phyloP scores from a whole-genome alignment of 2,329 filamentous ascomycete genomes.

The Fusarium guadeloupense region DNA sequence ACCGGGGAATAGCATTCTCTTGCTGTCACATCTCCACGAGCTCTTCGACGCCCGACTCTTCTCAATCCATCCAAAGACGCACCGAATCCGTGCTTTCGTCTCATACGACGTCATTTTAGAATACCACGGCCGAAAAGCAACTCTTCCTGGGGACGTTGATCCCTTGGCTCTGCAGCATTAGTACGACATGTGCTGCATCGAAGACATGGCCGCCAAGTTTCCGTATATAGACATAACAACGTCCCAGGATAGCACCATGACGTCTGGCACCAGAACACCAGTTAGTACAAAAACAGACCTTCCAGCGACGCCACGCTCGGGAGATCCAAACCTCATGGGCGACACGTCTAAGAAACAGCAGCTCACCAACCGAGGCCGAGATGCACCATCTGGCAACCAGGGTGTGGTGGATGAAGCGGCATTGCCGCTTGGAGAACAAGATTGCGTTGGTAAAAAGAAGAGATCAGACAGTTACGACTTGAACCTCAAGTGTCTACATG shows the following conservation, averaged over 20 bases:
- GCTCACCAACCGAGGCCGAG: neutral
- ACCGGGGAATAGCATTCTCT: constrained; percentile 25
- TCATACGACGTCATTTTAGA: constrained; percentile 1
- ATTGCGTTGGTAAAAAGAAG: too few species aligned
- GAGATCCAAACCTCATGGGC: neutral
- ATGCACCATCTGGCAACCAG: too few species aligned
- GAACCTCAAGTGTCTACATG: neutral
- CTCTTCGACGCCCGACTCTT: constrained; percentile 30
- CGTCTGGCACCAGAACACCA: neutral
- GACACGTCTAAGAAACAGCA: constrained; percentile 13
- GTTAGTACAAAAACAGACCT: constrained; percentile 5
- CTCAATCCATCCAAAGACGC: constrained; percentile 36
- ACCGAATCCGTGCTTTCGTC: constrained; percentile 15
- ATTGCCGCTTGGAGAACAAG: too few species aligned
- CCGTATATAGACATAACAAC: neutral
- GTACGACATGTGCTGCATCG: constrained; percentile 39
- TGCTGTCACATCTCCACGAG: constrained; percentile 32
- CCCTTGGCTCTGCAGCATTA: constrained; percentile 24
- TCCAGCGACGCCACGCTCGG: constrained; percentile 4
- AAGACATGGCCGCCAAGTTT: constrained; percentile 16
- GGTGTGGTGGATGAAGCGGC: too few species aligned
- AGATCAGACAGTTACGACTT: neutral
- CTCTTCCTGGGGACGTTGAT: constrained; percentile 7
- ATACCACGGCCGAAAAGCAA: neutral
- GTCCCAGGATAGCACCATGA: neutral